Evolutionary conservation across 805 yeast genomes (phyloP), one percentile per base, ranked within the genome.

Genomic region (Candida germanica): DNA sequence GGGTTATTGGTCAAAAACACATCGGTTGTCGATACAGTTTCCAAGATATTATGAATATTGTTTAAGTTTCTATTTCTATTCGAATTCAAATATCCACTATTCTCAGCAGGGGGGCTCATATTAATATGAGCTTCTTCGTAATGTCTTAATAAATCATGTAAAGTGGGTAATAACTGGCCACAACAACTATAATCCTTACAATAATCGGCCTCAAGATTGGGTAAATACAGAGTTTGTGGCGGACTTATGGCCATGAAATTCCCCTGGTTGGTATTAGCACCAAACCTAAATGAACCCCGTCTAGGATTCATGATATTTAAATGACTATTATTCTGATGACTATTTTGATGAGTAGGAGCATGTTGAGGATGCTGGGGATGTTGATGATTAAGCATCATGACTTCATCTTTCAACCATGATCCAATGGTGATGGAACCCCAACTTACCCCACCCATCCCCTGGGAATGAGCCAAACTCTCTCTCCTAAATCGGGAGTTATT

Each of bases 401-500:
- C 91, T 54, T 91, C 98, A 58, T 91, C 98, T 54, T 88, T 84
- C 16, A 91, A 69, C 98, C 98, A 91, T 11, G 93, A 81, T 10
- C 97, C 97, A 20, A 91, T 88, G 18, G 95, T 83, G 39, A 89
- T 79, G 3, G 95, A 88, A 15, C 98, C 98, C 96, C 97, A 91
- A 6, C 95, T 83, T 22, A 91, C 85, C 31, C 98, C 98, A 29
- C 98, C 98, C 82, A 93, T 86, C 8, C 98, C 98, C 57, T 87
- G 96, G 2, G 96, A 83, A 58, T 91, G 98, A 20, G 97, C 96
- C 40, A 93, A 79, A 39, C 89, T 80, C 51, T 91, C 98, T 46
- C 97, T 72, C 54, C 95, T 77, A 44, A 88, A 75, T 44, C 70
- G 50, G 24, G 58, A 56, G 47, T 64, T 65, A 50, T 61, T 64